A percentile compares a stretch with the other conserved stretches of the same genome.
These are phyloP conservation scores for Trichoderma asperellum DNA, from an alignment of 2,329 filamentous ascomycete species.

Conservation along the genomic window DNA sequence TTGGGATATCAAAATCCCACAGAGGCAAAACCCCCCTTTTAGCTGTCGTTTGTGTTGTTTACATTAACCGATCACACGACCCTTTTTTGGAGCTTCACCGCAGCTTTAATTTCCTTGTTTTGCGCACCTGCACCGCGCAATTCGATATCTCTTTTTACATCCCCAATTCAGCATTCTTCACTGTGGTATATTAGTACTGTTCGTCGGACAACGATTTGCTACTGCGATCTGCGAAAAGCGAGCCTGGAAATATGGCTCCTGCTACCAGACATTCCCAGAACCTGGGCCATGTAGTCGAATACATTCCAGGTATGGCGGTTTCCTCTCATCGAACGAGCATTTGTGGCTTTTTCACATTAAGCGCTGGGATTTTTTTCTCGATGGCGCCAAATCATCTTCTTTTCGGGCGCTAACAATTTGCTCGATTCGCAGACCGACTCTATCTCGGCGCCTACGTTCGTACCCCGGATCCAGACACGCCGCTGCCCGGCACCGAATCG, in stretches of 20 bases:
- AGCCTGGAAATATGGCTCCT: constrained; percentile 51
- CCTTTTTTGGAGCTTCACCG: constrained; percentile 25
- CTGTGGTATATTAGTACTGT: background rate
- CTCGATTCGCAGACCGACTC: constrained; percentile 70
- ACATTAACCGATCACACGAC: constrained; percentile 23
- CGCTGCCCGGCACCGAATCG: constrained; percentile 86
- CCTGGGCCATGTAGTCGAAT: constrained; percentile 91
- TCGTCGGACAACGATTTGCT: background rate
- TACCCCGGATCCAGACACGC: constrained; percentile 76
- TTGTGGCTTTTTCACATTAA: background rate
- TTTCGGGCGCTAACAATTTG: constrained; percentile 30
- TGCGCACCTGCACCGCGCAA: background rate
- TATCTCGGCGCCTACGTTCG: constrained; percentile 93
- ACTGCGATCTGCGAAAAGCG: background rate
- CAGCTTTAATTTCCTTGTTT: constrained; percentile 7
- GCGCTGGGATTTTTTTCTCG: background rate
- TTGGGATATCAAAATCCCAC: background rate
- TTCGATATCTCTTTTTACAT: background rate
- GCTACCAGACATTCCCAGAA: constrained; percentile 56
- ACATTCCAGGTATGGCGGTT: constrained; percentile 76
- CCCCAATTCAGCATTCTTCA: constrained; percentile 4
- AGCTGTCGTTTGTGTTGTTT: constrained; percentile 19
- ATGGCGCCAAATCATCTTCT: background rate
- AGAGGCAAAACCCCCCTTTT: constrained; percentile 6
- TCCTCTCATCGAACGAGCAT: background rate